Conservation (phyloP, 1,284 basidiomycete genomes). For the Leccinum fallax region DNA sequence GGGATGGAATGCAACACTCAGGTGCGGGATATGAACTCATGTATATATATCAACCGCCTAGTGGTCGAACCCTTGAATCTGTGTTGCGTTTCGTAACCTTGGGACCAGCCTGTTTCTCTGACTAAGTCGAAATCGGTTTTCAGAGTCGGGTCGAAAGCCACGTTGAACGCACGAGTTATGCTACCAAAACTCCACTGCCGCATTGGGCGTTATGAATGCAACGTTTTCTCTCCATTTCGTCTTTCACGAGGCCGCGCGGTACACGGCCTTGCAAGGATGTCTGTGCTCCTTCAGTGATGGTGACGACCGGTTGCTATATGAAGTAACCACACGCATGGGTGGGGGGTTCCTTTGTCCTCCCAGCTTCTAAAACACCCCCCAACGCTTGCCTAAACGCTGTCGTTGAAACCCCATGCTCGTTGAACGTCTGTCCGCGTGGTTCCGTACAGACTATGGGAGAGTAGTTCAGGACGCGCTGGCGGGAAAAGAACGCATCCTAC, state of each 20-base stretch:
- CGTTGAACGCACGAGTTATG: not conserved
- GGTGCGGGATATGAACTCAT: not conserved
- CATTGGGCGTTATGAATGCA: conserved; percentile 18
- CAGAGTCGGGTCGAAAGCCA: not conserved
- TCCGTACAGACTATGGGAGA: conserved; percentile 6
- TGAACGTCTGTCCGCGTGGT: conserved; percentile 16
- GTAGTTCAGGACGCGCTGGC: conserved; percentile 26
- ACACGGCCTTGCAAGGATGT: conserved; percentile 1
- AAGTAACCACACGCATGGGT: conserved; percentile 7
- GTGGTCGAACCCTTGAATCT: not conserved
- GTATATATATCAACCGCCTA: not conserved
- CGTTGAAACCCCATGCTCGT: conserved; percentile 14
- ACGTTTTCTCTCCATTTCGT: conserved; percentile 12
- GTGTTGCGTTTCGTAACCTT: not conserved
- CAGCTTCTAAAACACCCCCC: not conserved
- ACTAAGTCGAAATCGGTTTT: not conserved
- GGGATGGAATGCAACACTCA: not conserved
- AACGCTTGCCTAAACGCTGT: not conserved
- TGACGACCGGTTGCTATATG: conserved; percentile 19
- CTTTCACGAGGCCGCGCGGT: conserved; percentile 11
- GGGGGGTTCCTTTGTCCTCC: conserved; percentile 1
- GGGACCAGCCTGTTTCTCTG: not conserved
- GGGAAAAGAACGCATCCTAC: conserved; percentile 28
- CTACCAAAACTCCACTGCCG: not conserved
- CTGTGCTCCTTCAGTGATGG: not conserved